Evolutionary conservation across 108 stramenopile genomes (phyloP).

Genomic region (Licmophora abbreviata): DNA sequence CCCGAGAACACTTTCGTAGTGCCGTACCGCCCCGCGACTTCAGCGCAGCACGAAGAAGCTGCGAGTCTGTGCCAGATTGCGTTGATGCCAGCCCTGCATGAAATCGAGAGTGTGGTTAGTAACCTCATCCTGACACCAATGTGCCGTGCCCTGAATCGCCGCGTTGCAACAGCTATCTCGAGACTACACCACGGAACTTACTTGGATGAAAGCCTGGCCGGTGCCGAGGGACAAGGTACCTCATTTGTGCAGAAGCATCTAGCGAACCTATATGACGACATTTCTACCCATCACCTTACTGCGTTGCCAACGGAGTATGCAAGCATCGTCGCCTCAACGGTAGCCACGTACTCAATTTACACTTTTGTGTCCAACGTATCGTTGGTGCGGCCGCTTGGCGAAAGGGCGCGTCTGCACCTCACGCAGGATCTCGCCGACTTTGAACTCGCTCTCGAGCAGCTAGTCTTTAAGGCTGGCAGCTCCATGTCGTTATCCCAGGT

Average conservation of each 20-base stretch:
- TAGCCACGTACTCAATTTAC: conserved; percentile 75
- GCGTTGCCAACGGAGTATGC: conserved; percentile 63
- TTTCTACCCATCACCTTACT: conserved; percentile 43
- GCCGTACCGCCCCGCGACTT: conserved; percentile 78
- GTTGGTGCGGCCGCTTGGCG: conserved; percentile 68
- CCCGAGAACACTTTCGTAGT: conserved; percentile 75
- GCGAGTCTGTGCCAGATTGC: conserved; percentile 58
- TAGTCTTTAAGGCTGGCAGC: conserved; percentile 50
- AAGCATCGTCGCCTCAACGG: conserved; percentile 51
- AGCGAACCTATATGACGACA: conserved; percentile 37
- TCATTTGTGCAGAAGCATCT: conserved; percentile 75
- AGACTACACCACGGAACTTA: conserved; percentile 74
- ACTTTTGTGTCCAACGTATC: conserved; percentile 74
- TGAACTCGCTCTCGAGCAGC: conserved; percentile 69
- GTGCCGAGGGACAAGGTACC: conserved; percentile 5
- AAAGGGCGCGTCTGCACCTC: conserved; percentile 54
- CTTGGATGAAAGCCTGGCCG: conserved; percentile 21
- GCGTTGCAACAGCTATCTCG: conserved; percentile 45
- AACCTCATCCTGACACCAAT: conserved; percentile 53
- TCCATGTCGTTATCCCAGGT: conserved; percentile 49
- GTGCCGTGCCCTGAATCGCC: conserved; percentile 51
- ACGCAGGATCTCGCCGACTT: conserved; percentile 84
- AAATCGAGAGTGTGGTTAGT: conserved; percentile 68
- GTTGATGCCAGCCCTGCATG: conserved; percentile 53
- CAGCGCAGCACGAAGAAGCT: conserved; percentile 73